A percentile compares a stretch with the other conserved stretches of the same genome.
Evolutionary conservation across 148 eudicot species (phyloP).

Genomic region (Vaccinium corymbosum): DNA sequence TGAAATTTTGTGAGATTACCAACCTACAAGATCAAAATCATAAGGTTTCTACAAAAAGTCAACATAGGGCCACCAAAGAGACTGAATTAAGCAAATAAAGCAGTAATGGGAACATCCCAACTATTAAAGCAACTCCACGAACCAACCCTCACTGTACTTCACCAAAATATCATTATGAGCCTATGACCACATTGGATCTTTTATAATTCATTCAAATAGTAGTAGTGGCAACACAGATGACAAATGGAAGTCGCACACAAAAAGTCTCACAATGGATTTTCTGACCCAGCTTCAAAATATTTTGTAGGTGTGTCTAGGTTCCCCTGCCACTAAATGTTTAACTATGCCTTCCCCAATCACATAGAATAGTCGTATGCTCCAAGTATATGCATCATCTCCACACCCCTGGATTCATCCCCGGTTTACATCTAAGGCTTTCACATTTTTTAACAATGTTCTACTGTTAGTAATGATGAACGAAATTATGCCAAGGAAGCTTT

Average conservation of each 20-base stretch:
- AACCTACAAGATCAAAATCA: not conserved
- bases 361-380: not conserved
- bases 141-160: not conserved
- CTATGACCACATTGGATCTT: not conserved
- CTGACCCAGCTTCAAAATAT: not conserved
- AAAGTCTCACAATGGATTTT: not conserved
- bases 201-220: not conserved
- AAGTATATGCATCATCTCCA: not conserved
- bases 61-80: not conserved
- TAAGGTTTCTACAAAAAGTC: not conserved
- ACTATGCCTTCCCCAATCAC: not conserved
- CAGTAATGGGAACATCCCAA: not conserved
- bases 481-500: not conserved
- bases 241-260: not conserved
- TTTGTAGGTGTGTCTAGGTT: not conserved
- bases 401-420: not conserved
- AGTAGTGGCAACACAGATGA: not conserved
- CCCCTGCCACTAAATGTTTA: not conserved
- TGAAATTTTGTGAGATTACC: constrained; percentile 23
- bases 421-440: not conserved
- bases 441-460: not conserved
- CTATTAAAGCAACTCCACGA: not conserved
- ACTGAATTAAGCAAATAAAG: not conserved
- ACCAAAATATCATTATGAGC: not conserved
- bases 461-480: not conserved